phyloP scores from a whole-genome alignment of 768 basidiomycete species.

The Mrakia frigida region DNA sequence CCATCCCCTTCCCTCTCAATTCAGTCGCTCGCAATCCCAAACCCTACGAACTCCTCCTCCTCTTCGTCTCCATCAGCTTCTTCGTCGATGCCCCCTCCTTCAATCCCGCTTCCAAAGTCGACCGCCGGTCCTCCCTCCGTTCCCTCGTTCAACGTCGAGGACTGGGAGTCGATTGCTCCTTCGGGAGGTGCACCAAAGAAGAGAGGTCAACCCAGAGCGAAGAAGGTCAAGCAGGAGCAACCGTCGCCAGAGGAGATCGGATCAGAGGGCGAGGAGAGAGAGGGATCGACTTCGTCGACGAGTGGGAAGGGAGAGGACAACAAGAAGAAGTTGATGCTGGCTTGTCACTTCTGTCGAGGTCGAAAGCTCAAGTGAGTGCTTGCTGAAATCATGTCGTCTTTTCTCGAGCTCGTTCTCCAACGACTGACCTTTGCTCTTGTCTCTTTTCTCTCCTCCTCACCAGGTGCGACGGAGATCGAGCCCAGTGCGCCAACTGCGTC shows the following conservation, averaged over 20 bases:
- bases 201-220: background rate
- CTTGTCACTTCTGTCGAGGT: slow-evolving; percentile 46
- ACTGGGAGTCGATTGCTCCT: background rate
- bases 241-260: background rate
- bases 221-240: background rate
- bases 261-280: background rate
- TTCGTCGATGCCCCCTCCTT: slow-evolving; percentile 4
- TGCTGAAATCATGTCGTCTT: background rate
- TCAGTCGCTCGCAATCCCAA: background rate
- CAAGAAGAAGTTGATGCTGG: slow-evolving; percentile 37
- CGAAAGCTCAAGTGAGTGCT: slow-evolving; percentile 45
- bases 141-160: background rate
- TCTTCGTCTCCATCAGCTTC: background rate
- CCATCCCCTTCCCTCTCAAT: background rate
- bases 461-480: slow-evolving; percentile 43
- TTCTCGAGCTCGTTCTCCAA: background rate
- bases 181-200: background rate
- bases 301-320: background rate
- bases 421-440: background rate
- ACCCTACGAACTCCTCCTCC: background rate
- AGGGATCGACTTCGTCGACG: background rate
- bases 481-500: slow-evolving; percentile 43
- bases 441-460: background rate
- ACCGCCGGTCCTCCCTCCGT: background rate
- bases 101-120: background rate